These are phyloP conservation scores for Apiosordaria backusii DNA, from an alignment of 495 filamentous ascomycete species.

Conservation along the genomic window DNA sequence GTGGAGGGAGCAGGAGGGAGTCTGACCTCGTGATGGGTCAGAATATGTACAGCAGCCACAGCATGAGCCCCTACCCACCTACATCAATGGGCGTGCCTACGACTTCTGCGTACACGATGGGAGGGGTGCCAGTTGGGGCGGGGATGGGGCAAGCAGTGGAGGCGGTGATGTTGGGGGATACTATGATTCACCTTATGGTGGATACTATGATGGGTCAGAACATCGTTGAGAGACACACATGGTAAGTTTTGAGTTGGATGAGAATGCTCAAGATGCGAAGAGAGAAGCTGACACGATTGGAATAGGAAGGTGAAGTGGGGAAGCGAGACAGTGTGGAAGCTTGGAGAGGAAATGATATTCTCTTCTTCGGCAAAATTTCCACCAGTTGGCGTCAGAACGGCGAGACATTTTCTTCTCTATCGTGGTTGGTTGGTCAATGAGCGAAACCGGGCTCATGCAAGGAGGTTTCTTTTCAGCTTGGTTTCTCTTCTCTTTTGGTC, in stretches of 20 bases:
- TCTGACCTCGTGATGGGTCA: not conserved
- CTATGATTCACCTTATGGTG: slow-evolving; percentile 10
- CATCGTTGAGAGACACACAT: not conserved
- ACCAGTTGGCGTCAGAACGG: not conserved
- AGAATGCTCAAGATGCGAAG: not conserved
- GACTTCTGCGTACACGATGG: not conserved
- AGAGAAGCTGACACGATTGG: not conserved
- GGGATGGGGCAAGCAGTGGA: not conserved
- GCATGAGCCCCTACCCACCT: not conserved
- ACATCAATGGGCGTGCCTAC: not conserved
- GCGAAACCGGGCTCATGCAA: not conserved
- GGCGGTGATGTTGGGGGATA: slow-evolving; percentile 1
- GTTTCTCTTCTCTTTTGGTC: not conserved
- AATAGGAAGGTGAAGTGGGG: not conserved
- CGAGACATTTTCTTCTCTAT: not conserved
- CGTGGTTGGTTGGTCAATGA: slow-evolving; percentile 1
- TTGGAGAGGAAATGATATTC: slow-evolving; percentile 5
- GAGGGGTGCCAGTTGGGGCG: not conserved
- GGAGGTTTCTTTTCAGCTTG: slow-evolving; percentile 3
- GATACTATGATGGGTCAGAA: slow-evolving; percentile 14
- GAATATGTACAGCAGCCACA: slow-evolving; percentile 6
- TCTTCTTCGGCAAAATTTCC: not conserved
- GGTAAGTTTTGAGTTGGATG: not conserved
- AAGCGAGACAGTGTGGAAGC: not conserved
- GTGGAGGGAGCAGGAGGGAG: slow-evolving; percentile 3